Evolutionary conservation across 495 filamentous ascomycete species (phyloP).

Genomic region (Penicillium pulvis): DNA sequence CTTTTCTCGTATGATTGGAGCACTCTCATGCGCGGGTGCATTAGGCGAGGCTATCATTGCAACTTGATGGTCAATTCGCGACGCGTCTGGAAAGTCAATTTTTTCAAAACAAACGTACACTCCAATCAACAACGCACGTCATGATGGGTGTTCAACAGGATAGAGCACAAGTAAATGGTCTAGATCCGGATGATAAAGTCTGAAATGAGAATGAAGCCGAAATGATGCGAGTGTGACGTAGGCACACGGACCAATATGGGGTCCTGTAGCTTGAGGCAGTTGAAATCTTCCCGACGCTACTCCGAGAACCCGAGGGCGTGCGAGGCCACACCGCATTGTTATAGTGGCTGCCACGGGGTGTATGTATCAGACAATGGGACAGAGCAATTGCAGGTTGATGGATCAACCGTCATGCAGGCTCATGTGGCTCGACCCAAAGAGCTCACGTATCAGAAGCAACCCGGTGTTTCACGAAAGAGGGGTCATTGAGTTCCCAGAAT

Average conservation of each 20-base stretch:
- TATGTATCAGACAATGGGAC: slow-evolving; percentile 1
- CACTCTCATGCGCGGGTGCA: slow-evolving; percentile 4
- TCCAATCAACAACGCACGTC: slow-evolving; percentile 5
- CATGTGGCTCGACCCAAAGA: slow-evolving; percentile 3
- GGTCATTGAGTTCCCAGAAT: slow-evolving; percentile 16
- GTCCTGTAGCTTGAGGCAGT: slow-evolving; percentile 5
- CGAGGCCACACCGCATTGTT: slow-evolving; percentile 13
- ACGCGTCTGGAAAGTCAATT: slow-evolving; percentile 6
- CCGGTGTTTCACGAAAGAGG: slow-evolving; percentile 23
- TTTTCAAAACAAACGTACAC: slow-evolving; percentile 4
- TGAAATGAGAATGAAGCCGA: neutral
- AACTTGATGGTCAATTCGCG: slow-evolving; percentile 1
- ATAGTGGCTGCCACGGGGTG: slow-evolving; percentile 5
- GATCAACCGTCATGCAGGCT: slow-evolving; percentile 7
- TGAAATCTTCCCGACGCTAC: neutral
- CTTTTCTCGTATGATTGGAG: slow-evolving; percentile 16
- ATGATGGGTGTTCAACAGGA: slow-evolving; percentile 1
- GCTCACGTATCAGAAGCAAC: slow-evolving; percentile 3
- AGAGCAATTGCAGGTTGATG: slow-evolving; percentile 6
- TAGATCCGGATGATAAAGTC: neutral
- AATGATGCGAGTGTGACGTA: slow-evolving; percentile 20
- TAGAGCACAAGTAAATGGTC: neutral
- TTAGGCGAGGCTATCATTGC: slow-evolving; percentile 15
- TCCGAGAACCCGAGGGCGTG: slow-evolving; percentile 1
- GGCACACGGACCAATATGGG: slow-evolving; percentile 25